A percentile compares a stretch with the other conserved stretches of the same genome.
phyloP scores from a whole-genome alignment of 2,329 filamentous ascomycete genomes.

The Phoma sp. region DNA sequence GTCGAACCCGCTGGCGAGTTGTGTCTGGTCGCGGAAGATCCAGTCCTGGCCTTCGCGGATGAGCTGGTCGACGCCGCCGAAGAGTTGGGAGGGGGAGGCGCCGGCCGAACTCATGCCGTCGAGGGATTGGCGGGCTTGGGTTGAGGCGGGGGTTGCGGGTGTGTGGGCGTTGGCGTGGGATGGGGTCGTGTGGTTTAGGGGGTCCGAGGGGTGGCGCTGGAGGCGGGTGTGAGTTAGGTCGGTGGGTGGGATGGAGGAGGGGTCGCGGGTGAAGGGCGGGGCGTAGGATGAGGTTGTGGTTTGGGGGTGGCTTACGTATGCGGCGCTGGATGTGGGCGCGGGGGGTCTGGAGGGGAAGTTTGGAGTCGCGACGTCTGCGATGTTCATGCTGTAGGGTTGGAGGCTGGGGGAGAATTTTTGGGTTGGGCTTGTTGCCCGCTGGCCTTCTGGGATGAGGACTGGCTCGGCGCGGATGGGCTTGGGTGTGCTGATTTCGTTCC shows the following conservation, averaged over 20 bases:
- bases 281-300: constrained; percentile 17
- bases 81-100: constrained; percentile 60
- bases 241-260: constrained; percentile 41
- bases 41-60: constrained; percentile 68
- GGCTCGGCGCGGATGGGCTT: constrained; percentile 29
- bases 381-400: constrained; percentile 42
- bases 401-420: constrained; percentile 33
- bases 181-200: constrained; percentile 30
- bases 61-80: constrained; percentile 67
- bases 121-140: constrained; percentile 34
- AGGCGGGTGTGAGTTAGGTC: constrained; percentile 41
- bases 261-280: constrained; percentile 37
- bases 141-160: constrained; percentile 32
- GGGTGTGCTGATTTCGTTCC: constrained; percentile 42
- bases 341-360: constrained; percentile 4
- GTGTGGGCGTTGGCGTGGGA: constrained; percentile 9
- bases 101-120: constrained; percentile 39
- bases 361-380: constrained; percentile 33
- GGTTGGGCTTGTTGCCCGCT: constrained; percentile 29
- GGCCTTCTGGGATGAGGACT: constrained; percentile 18
- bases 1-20: constrained; percentile 67
- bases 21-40: constrained; percentile 69
- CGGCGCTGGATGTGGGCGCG: constrained; percentile 21
- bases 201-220: constrained; percentile 34
- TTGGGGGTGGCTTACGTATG: constrained; percentile 19